These are phyloP conservation scores for Geotrichum carabidarum DNA, from an alignment of 1,139 yeast species.

Conservation along the genomic window DNA sequence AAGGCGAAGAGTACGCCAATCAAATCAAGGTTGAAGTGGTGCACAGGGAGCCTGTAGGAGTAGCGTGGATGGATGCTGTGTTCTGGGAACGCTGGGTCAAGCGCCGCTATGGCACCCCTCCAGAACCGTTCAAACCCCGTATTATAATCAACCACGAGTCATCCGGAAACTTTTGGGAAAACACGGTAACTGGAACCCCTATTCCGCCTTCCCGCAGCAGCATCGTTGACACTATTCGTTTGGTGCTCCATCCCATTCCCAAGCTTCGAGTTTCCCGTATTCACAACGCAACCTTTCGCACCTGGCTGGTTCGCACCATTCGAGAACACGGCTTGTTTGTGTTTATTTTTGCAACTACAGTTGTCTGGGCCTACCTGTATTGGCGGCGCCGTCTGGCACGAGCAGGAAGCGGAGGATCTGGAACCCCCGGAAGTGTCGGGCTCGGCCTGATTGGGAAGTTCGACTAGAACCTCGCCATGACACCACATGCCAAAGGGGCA, in stretches of 20 bases:
- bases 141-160: conserved; percentile 34
- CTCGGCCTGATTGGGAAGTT: conserved; percentile 2
- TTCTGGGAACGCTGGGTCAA: conserved; percentile 39
- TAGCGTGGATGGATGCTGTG: conserved; percentile 39
- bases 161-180: conserved; percentile 35
- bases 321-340: background rate
- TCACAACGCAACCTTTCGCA: conserved; percentile 23
- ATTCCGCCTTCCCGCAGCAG: conserved; percentile 30
- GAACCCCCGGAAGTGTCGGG: background rate
- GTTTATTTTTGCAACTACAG: background rate
- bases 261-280: conserved; percentile 24
- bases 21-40: conserved; percentile 30
- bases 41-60: conserved; percentile 33
- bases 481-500: too few species aligned
- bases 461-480: background rate
- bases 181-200: conserved; percentile 26
- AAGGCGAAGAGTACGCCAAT: conserved; percentile 34
- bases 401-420: background rate
- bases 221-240: conserved; percentile 32
- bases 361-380: background rate
- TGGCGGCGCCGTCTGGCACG: background rate
- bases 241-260: conserved; percentile 27
- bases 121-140: conserved; percentile 23
- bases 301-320: conserved; percentile 8
- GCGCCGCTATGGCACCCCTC: conserved; percentile 29